Base-by-base conservation (phyloP, 2,329 filamentous ascomycete genomes). In the Ophiostoma sp. region DNA sequence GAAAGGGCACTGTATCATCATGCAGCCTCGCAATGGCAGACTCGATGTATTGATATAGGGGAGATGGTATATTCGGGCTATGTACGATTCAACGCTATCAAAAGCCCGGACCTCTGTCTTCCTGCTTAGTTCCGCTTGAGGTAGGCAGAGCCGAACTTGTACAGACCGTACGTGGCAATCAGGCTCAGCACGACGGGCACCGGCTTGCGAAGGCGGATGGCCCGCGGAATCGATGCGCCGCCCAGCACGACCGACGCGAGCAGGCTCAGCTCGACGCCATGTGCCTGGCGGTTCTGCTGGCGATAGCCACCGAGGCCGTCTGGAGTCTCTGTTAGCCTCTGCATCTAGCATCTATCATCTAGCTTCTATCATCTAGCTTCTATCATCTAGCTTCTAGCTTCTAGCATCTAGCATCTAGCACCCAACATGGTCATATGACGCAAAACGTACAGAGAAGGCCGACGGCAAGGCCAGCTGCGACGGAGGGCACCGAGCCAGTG, bases 211-310 rank as follows among this genome's bases (percentile, higher is more conserved):
- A 88, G 85, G 77, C 88, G 91, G 75, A 99, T 87, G 4, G 93
- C 95, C 66, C 95, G 85, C 12, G 95, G 95, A 70, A 98, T 89
- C 1, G 91, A 90, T 58, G 90, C 90, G 27, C 92, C 93, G 58
- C 85, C 94, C 47, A 99, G 84, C 40, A 98, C 81, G n/a, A 92
- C 75, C 0, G 92, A 96, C 4, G 95, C 95, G 60, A 97, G 82
- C 9, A 99, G 84, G n/a, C 90, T 91, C 60, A 97, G 82, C 79
- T 98, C 95, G 73, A 96, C 81, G 71, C 94, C 95, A 77, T 95
- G 97, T 3, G 90, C 77, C 76, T 92, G 85, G 70, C 84, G 82
- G 74, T 87, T 88, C 74, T 89, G 88, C 71, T 97, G 88, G 69
- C 93, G 90, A 75, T 91, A 88, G 72, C 90, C 93, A 71, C 92